Percentiles rank a stretch among this genome's conserved stretches.
Evolutionary conservation across 208 protist genomes (phyloP).

Genomic region (Acanthamoeba lenticulata): DNA sequence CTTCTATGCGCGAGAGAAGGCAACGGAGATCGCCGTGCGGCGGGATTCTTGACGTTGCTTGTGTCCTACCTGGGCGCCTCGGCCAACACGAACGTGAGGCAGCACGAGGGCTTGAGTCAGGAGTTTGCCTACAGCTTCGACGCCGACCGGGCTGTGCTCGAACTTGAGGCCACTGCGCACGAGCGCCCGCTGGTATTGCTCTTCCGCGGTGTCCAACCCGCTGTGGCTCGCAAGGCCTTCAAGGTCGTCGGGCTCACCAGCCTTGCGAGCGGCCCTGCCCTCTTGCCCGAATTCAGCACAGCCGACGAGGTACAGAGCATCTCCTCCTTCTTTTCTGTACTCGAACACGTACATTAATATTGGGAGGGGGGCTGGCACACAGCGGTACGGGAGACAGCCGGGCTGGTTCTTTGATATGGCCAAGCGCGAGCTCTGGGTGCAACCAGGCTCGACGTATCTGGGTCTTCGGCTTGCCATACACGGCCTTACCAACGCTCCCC

Average conservation of each 20-base stretch:
- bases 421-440: slow-evolving; percentile 12
- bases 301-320: neutral
- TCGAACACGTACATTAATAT: neutral
- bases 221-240: neutral
- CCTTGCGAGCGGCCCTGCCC: neutral
- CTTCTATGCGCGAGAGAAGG: neutral
- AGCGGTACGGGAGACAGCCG: neutral
- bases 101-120: neutral
- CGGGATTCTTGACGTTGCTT: slow-evolving; percentile 5
- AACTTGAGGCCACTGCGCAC: slow-evolving; percentile 20
- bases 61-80: neutral
- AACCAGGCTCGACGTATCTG: neutral
- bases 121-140: neutral
- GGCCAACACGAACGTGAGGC: neutral
- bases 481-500: neutral
- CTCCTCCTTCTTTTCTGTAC: neutral
- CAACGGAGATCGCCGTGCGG: neutral
- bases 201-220: neutral
- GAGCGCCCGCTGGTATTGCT: slow-evolving; percentile 13
- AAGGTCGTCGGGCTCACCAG: neutral
- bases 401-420: slow-evolving; percentile 13
- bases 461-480: neutral
- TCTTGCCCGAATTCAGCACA: neutral
- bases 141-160: neutral
- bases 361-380: neutral